These are phyloP conservation scores for Kodamaea neixiangensis DNA, from an alignment of 805 yeast species.

Conservation along the genomic window DNA sequence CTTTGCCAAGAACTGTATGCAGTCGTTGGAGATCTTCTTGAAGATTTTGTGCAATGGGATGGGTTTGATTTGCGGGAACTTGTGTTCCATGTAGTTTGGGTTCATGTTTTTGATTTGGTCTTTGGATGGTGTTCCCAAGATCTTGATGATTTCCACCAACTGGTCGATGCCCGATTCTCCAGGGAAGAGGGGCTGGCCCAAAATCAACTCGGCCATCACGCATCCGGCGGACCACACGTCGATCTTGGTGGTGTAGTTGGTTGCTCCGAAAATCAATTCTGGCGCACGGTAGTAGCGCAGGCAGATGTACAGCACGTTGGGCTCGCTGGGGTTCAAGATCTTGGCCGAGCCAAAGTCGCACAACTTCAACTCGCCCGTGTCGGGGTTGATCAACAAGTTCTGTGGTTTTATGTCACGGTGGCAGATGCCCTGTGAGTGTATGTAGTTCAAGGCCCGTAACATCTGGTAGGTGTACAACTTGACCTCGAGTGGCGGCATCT, in stretches of 20 bases:
- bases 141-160: constrained; percentile 92
- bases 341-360: constrained; percentile 98
- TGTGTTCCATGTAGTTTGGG: constrained; percentile 96
- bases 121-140: constrained; percentile 90
- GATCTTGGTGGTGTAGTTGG: constrained; percentile 93
- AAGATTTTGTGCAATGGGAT: constrained; percentile 71
- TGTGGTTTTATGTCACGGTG: constrained; percentile 95
- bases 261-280: constrained; percentile 94
- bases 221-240: constrained; percentile 98
- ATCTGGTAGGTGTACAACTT: constrained; percentile 81
- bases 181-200: constrained; percentile 96
- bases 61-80: constrained; percentile 85
- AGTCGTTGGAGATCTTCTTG: constrained; percentile 54
- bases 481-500: constrained; percentile 89
- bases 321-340: constrained; percentile 83
- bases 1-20: constrained; percentile 55
- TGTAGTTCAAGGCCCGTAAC: constrained; percentile 74
- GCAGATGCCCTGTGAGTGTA: constrained; percentile 79
- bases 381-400: constrained; percentile 83
- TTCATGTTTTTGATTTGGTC: constrained; percentile 94
- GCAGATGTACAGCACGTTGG: constrained; percentile 94
- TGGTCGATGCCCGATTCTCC: constrained; percentile 98
- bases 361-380: constrained; percentile 78
- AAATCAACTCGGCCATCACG: constrained; percentile 93
- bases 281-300: constrained; percentile 97